A percentile compares a stretch with the other conserved stretches of the same genome.
phyloP scores from a whole-genome alignment of 176 grass and related monocot species.

The Oropetium thomaeum region DNA sequence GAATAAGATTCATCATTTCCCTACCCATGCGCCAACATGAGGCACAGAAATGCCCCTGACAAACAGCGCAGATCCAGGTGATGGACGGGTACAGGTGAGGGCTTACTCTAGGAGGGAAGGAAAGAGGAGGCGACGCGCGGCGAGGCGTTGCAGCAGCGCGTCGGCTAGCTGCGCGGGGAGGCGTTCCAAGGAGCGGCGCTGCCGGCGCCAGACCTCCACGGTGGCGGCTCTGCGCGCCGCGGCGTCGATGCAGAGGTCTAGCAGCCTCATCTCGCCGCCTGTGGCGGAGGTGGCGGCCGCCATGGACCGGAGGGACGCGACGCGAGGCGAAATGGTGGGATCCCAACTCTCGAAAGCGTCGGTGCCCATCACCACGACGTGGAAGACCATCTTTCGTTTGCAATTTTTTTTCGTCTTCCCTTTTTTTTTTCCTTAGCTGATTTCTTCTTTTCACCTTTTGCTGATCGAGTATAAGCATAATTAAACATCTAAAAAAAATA shows the following conservation, averaged over 20 bases:
- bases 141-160: slow-evolving; percentile 64
- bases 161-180: slow-evolving; percentile 70
- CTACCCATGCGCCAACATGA: neutral
- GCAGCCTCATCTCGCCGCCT: slow-evolving; percentile 14
- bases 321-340: neutral
- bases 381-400: neutral
- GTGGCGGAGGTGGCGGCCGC: neutral
- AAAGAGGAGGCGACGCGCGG: slow-evolving; percentile 56
- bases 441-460: too few species aligned
- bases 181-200: slow-evolving; percentile 75
- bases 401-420: neutral
- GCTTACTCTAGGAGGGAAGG: slow-evolving; percentile 87
- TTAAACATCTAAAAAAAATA: too few species aligned
- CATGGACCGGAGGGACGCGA: neutral
- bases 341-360: neutral
- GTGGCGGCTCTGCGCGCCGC: slow-evolving; percentile 41
- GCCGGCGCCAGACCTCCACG: slow-evolving; percentile 82
- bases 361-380: neutral
- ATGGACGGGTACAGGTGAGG: neutral
- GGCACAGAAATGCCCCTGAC: neutral
- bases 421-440: neutral
- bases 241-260: slow-evolving; percentile 62
- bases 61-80: neutral
- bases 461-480: too few species aligned
- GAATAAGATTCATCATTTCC: neutral